Base-by-base conservation (phyloP, 2,329 filamentous ascomycete species). In the Truncatella angustata region DNA sequence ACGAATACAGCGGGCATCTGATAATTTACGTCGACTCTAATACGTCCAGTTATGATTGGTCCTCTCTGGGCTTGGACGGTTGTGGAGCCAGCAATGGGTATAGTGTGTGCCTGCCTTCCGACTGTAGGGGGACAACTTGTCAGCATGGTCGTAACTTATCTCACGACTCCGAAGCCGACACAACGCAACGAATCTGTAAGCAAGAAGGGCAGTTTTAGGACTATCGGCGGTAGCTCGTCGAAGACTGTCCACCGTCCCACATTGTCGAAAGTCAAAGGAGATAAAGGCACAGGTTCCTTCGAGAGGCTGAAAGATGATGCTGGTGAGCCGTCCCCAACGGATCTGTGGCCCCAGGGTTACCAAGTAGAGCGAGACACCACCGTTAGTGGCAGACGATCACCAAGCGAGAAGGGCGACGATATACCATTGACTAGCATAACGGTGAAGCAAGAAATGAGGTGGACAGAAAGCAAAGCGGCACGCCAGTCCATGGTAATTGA, bases 21-120 rank as follows among this genome's bases (percentile, higher is more conserved):
- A 35, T 12, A 2, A 5, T 3, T 3, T 4, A 7, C 4, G 9
- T n/a, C 10, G 14, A 39, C 39, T 12, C 30, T 26, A 36, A 49
- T n/a, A n/a, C 23, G 10, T 20, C 30, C 20, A 44, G 40, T 44
- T n/a, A 24, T 16, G 5, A 34, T 34, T 11, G 35, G 32, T 14
- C 30, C 46, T 39, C 20, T 49, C 14, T 49, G 46, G 46, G 46
- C 35, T 24, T 49, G 46, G 46, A 49, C 46, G 39, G 35, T 49
- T 14, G 32, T 49, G 4, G 46, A 49, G 14, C 30, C 34, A 16
- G 30, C 46, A 18, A 49, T 49, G 46, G 46, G 46, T 5, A 49
- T 49, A 16, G 23, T 49, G 12, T 49, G 46, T 34, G 34, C 46
- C 12, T 49, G 46, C 4, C 20, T 49, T 10, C 46, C 46, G 11